Percentiles rank a stretch among this genome's conserved stretches.
phyloP scores from a whole-genome alignment of 768 basidiomycete genomes.

The Strobilomyces dryophilus region DNA sequence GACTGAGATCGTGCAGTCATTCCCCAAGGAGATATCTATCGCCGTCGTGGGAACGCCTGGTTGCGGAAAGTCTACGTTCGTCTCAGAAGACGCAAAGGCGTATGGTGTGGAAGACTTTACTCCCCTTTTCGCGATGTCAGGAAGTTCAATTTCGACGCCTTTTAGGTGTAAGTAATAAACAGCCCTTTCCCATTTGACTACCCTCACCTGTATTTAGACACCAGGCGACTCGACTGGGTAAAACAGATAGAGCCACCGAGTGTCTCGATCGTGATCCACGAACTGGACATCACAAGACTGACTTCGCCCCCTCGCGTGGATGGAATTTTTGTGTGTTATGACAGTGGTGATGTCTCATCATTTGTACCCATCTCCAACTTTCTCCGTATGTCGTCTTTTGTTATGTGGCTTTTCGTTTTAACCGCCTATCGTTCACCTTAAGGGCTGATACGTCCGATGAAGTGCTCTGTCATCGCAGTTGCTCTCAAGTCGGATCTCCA shows the following conservation, averaged over 20 bases:
- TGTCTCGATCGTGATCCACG: conserved; percentile 48
- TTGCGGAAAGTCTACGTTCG: conserved; percentile 84
- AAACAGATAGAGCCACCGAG: conserved; percentile 40
- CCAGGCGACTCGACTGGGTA: conserved; percentile 29
- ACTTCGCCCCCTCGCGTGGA: conserved; percentile 57
- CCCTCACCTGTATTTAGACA: conserved; percentile 31
- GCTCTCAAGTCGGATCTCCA: conserved; percentile 84
- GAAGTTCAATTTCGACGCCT: conserved; percentile 34
- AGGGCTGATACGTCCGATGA: conserved; percentile 58
- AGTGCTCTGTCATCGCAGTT: conserved; percentile 67
- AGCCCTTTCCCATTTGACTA: neutral
- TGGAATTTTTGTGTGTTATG: conserved; percentile 85
- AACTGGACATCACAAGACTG: conserved; percentile 55
- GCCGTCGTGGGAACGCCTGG: conserved; percentile 74
- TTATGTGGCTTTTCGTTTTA: conserved; percentile 3
- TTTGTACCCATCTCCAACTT: conserved; percentile 63
- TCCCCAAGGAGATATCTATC: conserved; percentile 47
- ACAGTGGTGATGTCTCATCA: conserved; percentile 59
- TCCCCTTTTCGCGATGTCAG: conserved; percentile 28
- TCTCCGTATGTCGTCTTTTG: conserved; percentile 52
- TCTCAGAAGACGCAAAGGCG: conserved; percentile 68
- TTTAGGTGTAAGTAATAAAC: conserved; percentile 36
- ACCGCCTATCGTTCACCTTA: conserved; percentile 9
- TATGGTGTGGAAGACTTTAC: conserved; percentile 49
- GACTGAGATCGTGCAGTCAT: conserved; percentile 19